These are phyloP conservation scores for Hyphodiscus sp. DNA, from an alignment of 2,329 filamentous ascomycete species.

Conservation along the genomic window DNA sequence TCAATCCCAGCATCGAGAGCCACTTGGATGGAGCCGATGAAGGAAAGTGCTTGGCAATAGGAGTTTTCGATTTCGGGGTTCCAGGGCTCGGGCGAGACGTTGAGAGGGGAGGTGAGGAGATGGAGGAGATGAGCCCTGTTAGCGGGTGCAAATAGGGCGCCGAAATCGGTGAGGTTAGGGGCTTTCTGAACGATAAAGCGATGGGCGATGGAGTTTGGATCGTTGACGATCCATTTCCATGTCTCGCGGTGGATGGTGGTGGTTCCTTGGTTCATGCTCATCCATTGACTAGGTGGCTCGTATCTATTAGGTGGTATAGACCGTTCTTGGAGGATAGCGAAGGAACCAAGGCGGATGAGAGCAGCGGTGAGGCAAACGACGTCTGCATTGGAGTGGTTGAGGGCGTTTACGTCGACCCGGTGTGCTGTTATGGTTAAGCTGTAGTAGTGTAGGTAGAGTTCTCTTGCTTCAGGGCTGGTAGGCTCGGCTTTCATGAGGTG, in stretches of 20 bases:
- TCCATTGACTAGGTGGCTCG: constrained; percentile 14
- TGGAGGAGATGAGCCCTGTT: constrained; percentile 12
- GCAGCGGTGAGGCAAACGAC: constrained; percentile 15
- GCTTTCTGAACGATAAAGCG: constrained; percentile 1
- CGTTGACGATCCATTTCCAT: constrained; percentile 11
- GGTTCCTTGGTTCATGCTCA: constrained; percentile 11
- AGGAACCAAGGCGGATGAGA: constrained; percentile 11
- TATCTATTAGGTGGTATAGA: constrained; percentile 8
- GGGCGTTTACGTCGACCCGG: constrained; percentile 9
- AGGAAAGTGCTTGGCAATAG: constrained; percentile 4
- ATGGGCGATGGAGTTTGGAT: constrained; percentile 10
- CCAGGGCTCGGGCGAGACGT: constrained; percentile 14
- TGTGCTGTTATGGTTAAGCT: constrained; percentile 14
- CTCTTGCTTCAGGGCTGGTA: constrained; percentile 4
- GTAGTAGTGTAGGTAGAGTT: constrained; percentile 15
- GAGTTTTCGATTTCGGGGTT: constrained; percentile 8
- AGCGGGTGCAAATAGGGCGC: constrained; percentile 6
- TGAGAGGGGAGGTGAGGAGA: constrained; percentile 6
- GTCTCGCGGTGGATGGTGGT: constrained; percentile 9
- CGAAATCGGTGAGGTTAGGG: constrained; percentile 4
- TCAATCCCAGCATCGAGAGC: constrained; percentile 1
- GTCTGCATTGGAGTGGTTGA: constrained; percentile 15
- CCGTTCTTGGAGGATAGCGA: constrained; percentile 15
- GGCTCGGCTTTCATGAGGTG: constrained; percentile 14
- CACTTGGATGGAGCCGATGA: constrained; percentile 5